phyloP scores from a whole-genome alignment of 306 rosid species.

The Begonia masoniana region DNA sequence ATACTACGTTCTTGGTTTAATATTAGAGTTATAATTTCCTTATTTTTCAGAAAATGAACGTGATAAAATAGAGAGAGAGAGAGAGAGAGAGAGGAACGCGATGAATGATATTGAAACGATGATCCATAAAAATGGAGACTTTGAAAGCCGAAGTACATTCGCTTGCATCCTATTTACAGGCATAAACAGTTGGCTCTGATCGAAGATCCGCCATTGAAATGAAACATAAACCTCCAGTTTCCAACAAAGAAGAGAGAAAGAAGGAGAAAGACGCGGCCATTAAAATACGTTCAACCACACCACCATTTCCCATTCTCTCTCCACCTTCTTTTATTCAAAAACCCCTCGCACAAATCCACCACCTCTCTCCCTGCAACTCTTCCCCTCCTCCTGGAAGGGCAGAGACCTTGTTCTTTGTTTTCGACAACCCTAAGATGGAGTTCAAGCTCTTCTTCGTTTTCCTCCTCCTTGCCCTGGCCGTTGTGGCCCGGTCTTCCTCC shows the following conservation, averaged over 20 bases:
- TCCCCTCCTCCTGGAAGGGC: slow-evolving; percentile 19
- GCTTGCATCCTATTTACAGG: no score
- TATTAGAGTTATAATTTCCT: no score
- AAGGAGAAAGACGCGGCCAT: neutral
- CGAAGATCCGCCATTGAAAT: no score
- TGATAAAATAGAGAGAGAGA: no score
- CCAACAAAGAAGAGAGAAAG: neutral
- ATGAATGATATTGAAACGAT: no score
- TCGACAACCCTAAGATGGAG: slow-evolving; percentile 17
- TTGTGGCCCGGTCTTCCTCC: slow-evolving; percentile 17
- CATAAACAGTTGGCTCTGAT: no score
- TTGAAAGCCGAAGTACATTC: no score
- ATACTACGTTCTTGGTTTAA: no score
- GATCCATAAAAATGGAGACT: no score
- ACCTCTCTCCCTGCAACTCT: slow-evolving; percentile 6
- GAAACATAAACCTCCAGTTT: neutral
- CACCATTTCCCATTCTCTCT: neutral
- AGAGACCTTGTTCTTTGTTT: slow-evolving; percentile 1
- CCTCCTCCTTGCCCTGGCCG: slow-evolving; percentile 21
- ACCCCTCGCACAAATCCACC: slow-evolving; percentile 6
- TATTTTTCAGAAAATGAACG: no score
- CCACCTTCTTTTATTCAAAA: slow-evolving; percentile 11
- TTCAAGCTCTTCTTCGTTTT: slow-evolving; percentile 14
- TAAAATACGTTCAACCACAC: slow-evolving; percentile 4
- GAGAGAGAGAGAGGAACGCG: no score